These are phyloP conservation scores for Podospora bellae-mahoneyi DNA, from an alignment of 495 filamentous ascomycete genomes.

Conservation along the genomic window DNA sequence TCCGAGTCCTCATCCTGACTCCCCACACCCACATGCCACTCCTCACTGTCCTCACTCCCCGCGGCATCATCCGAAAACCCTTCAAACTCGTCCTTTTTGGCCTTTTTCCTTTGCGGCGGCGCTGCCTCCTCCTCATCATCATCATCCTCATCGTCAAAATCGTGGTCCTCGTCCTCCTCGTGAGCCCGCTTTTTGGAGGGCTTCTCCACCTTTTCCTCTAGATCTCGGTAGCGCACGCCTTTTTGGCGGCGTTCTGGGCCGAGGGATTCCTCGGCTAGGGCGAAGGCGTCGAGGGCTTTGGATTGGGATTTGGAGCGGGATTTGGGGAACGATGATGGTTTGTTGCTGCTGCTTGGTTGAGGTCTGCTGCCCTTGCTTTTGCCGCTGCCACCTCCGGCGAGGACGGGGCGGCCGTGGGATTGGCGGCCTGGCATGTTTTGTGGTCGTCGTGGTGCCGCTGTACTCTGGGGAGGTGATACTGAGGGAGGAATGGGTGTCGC, in stretches of 20 bases:
- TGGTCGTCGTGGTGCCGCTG: background rate
- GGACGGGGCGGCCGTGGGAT: slow-evolving; percentile 53
- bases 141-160: slow-evolving; percentile 52
- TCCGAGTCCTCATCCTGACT: slow-evolving; percentile 76
- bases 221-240: slow-evolving; percentile 43
- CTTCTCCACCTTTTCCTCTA: slow-evolving; percentile 38
- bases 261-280: slow-evolving; percentile 68
- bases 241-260: slow-evolving; percentile 32
- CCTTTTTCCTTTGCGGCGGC: slow-evolving; percentile 40
- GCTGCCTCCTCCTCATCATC: slow-evolving; percentile 37
- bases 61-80: slow-evolving; percentile 44
- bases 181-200: slow-evolving; percentile 38
- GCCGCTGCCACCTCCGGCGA: slow-evolving; percentile 34
- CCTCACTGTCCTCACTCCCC: slow-evolving; percentile 76
- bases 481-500: background rate
- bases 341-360: slow-evolving; percentile 14
- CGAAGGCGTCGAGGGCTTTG: slow-evolving; percentile 75
- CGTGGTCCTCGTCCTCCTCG: slow-evolving; percentile 55
- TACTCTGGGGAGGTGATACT: background rate
- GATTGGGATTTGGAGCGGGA: slow-evolving; percentile 43
- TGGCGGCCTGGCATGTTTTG: slow-evolving; percentile 65
- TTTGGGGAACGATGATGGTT: slow-evolving; percentile 32
- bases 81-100: slow-evolving; percentile 39
- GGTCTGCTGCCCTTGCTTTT: slow-evolving; percentile 43
- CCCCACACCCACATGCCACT: slow-evolving; percentile 75